Evolutionary conservation across 2,329 filamentous ascomycete genomes (phyloP).

Genomic region (Penicillium sp.): DNA sequence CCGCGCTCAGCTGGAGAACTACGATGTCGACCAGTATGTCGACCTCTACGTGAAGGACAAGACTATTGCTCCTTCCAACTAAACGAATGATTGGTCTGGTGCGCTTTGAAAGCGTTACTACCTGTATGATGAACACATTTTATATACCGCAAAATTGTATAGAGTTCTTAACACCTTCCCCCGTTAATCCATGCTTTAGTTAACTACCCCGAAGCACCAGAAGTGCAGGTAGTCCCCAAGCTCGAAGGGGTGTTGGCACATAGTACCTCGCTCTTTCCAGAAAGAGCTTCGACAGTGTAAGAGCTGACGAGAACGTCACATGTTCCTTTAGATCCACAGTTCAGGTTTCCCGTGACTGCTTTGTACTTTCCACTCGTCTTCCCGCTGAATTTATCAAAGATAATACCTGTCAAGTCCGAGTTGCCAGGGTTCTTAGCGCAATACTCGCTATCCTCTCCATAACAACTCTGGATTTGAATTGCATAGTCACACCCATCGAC

Average conservation of each 20-base stretch:
- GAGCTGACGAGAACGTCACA: conserved; percentile 39
- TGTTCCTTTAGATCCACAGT: conserved; percentile 41
- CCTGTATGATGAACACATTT: conserved; percentile 17
- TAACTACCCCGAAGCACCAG: conserved; percentile 40
- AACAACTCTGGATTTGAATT: conserved; percentile 51
- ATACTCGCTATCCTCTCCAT: conserved; percentile 38
- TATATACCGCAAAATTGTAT: conserved; percentile 21
- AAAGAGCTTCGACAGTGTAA: conserved; percentile 38
- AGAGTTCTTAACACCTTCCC: not conserved
- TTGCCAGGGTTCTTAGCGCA: conserved; percentile 38
- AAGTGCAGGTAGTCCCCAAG: conserved; percentile 35
- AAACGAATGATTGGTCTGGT: not conserved
- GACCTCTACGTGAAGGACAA: conserved; percentile 72
- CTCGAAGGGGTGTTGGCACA: conserved; percentile 37
- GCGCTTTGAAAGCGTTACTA: not conserved
- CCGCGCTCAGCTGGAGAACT: conserved; percentile 71
- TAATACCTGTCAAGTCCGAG: conserved; percentile 36
- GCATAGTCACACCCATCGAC: conserved; percentile 46
- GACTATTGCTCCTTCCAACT: conserved; percentile 33
- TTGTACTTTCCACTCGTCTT: conserved; percentile 42
- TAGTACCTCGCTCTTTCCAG: conserved; percentile 34
- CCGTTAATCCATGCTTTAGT: not conserved
- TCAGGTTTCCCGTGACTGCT: conserved; percentile 37
- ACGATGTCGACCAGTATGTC: conserved; percentile 89
- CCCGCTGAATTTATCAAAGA: conserved; percentile 42